phyloP scores from a whole-genome alignment of 2,329 filamentous ascomycete species.

The Penicillium italicum region DNA sequence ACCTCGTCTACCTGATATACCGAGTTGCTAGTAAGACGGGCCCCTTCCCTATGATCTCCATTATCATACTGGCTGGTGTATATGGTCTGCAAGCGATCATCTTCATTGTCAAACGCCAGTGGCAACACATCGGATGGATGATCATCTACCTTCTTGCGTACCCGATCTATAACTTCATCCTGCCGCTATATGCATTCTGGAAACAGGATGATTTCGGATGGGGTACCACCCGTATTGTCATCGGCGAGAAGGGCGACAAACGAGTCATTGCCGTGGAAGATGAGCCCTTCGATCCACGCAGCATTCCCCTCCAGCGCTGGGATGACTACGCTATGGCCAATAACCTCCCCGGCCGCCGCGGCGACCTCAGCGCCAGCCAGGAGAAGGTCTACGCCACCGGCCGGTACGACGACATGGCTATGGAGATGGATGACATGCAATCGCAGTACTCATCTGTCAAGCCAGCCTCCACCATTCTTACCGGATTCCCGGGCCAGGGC shows the following conservation, averaged over 20 bases:
- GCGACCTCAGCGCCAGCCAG: conserved; percentile 63
- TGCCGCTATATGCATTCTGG: conserved; percentile 98
- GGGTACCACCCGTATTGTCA: conserved; percentile 97
- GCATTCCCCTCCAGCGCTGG: conserved; percentile 92
- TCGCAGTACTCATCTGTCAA: conserved; percentile 92
- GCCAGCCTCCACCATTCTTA: conserved; percentile 79
- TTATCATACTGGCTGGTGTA: conserved; percentile 82
- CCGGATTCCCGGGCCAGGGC: conserved; percentile 68
- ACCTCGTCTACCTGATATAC: conserved; percentile 86
- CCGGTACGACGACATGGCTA: conserved; percentile 69
- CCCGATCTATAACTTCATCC: conserved; percentile 85
- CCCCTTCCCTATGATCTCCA: conserved; percentile 79
- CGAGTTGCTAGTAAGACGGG: conserved; percentile 64
- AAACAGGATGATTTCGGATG: conserved; percentile 98
- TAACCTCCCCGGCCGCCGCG: conserved; percentile 85
- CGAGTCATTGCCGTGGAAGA: conserved; percentile 81
- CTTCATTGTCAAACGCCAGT: conserved; percentile 94
- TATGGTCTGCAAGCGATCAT: conserved; percentile 96
- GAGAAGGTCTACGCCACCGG: conserved; percentile 52
- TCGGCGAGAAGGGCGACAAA: conserved; percentile 88
- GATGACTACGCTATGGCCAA: conserved; percentile 89
- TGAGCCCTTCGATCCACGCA: conserved; percentile 83
- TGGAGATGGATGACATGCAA: conserved; percentile 96
- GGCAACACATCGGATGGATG: conserved; percentile 99
- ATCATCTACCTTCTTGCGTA: conserved; percentile 96